Percentiles rank a stretch among this genome's conserved stretches.
phyloP scores from a whole-genome alignment of 2,329 filamentous ascomycete genomes.

The Aspergillus viridinutans region DNA sequence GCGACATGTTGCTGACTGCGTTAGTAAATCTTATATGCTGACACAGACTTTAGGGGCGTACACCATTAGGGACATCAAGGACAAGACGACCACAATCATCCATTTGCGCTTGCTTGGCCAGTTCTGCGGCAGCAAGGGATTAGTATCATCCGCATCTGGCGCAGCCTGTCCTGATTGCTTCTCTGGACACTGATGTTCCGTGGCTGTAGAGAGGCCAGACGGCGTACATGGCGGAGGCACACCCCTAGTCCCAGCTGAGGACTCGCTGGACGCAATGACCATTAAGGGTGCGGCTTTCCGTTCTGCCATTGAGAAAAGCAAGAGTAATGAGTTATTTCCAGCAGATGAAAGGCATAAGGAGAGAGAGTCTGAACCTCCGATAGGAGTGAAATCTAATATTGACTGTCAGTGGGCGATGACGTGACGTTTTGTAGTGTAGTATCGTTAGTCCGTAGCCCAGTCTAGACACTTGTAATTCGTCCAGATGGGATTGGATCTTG shows the following conservation, averaged over 20 bases:
- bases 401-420: too few species aligned
- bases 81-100: conserved; percentile 2
- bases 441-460: too few species aligned
- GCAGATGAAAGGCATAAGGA: background rate
- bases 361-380: background rate
- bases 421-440: too few species aligned
- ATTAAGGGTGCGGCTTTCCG: background rate
- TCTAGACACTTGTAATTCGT: too few species aligned
- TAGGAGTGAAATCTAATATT: background rate
- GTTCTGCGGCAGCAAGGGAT: conserved; percentile 2
- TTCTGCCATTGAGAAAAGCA: background rate
- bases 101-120: conserved; percentile 3
- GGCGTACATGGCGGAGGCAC: too few species aligned
- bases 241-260: background rate
- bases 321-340: background rate
- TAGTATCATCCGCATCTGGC: background rate
- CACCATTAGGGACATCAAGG: conserved; percentile 4
- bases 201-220: background rate
- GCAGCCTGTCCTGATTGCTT: background rate
- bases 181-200: background rate
- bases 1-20: conserved; percentile 2
- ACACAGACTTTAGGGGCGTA: background rate
- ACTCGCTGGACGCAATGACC: background rate
- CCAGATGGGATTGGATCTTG: too few species aligned
- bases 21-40: background rate